Evolutionary conservation across 2,329 filamentous ascomycete genomes (phyloP).

Genomic region (Beauveria bassiana): DNA sequence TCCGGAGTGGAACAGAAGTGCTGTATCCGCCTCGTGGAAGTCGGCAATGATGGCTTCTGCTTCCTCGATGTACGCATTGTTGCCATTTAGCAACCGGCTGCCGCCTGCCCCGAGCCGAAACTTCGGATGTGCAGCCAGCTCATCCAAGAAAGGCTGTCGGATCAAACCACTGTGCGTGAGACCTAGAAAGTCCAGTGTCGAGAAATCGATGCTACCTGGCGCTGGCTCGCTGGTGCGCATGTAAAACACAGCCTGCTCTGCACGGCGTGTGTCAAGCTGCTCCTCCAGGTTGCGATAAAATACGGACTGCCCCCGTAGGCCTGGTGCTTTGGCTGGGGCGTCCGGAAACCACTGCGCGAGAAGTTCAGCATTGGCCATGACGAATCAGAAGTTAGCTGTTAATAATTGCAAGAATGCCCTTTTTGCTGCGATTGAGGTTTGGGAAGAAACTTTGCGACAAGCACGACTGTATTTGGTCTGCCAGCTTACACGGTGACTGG

Average conservation of each 20-base stretch:
- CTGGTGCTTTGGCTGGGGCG: neutral
- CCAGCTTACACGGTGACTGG: neutral
- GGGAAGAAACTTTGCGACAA: neutral
- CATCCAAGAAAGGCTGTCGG: neutral
- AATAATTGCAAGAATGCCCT: neutral
- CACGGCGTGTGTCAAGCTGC: neutral
- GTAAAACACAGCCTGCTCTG: neutral
- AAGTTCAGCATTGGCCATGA: neutral
- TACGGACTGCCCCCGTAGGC: slow-evolving; percentile 2
- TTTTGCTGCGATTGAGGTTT: neutral
- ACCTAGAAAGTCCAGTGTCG: neutral
- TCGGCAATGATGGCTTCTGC: neutral
- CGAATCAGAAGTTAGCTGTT: neutral
- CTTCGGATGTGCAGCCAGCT: neutral
- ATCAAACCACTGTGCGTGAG: neutral
- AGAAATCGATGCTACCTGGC: neutral
- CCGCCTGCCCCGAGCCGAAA: neutral
- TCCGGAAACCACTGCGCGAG: neutral
- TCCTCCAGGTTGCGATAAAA: slow-evolving; percentile 7
- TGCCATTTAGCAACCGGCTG: neutral
- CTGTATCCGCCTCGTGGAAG: neutral
- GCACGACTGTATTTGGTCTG: neutral
- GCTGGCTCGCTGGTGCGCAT: neutral
- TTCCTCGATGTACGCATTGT: neutral
- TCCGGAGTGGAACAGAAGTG: slow-evolving; percentile 3